These are phyloP conservation scores for Cotoneaster glaucophyllus DNA, from an alignment of 306 rosid genomes.

Conservation along the genomic window DNA sequence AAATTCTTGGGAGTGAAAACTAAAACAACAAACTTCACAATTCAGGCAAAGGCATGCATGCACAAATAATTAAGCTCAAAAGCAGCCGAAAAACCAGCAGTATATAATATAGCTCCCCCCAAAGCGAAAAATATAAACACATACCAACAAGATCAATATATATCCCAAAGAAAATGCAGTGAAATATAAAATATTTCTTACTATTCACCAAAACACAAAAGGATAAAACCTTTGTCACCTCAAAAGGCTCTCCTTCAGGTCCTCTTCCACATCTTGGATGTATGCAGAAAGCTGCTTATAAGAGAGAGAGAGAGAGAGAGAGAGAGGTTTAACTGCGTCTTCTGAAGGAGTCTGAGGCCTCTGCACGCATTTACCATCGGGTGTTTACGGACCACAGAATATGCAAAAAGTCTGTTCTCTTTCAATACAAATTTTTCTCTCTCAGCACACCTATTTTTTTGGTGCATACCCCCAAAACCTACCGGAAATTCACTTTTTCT, in stretches of 20 bases:
- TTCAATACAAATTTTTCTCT: slow-evolving; percentile 11
- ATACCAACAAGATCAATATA: slow-evolving; percentile 25
- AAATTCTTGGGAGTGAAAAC: slow-evolving; percentile 17
- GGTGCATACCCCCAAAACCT: slow-evolving; percentile 15
- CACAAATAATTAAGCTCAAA: slow-evolving; percentile 22
- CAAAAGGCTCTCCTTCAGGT: slow-evolving; percentile 9
- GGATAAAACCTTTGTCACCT: slow-evolving; percentile 7
- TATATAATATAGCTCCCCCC: background rate
- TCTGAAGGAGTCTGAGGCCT: slow-evolving; percentile 37
- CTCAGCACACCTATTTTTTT: background rate
- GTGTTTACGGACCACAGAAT: slow-evolving; percentile 53
- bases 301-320: slow-evolving; percentile 5
- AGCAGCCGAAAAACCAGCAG: slow-evolving; percentile 2
- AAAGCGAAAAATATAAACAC: background rate
- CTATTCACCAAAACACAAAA: background rate
- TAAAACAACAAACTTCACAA: slow-evolving; percentile 1
- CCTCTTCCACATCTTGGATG: slow-evolving; percentile 26
- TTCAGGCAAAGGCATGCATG: slow-evolving; percentile 42
- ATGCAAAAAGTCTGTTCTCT: slow-evolving; percentile 13
- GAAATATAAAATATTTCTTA: background rate
- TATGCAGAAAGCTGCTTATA: background rate
- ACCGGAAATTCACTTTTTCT: background rate
- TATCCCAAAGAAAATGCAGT: slow-evolving; percentile 14
- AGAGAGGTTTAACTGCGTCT: slow-evolving; percentile 27
- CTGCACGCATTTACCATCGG: slow-evolving; percentile 33